Conservation (phyloP, 768 basidiomycete genomes). For the Xerocomellus amylosporus region DNA sequence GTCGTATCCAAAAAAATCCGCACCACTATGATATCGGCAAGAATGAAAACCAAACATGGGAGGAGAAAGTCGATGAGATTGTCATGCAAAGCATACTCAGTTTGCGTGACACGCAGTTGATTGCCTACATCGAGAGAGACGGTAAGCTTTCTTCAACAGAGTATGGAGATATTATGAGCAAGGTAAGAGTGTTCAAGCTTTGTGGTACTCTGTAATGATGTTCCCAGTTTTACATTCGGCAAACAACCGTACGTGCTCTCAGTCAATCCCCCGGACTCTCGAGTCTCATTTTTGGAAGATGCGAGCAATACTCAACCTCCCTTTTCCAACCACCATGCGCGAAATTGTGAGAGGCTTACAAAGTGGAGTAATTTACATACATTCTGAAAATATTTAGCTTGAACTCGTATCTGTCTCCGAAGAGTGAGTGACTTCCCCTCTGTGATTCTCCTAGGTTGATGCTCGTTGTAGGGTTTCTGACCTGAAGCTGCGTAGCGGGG, state of each 20-base stretch:
- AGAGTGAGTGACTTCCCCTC: constrained; percentile 47
- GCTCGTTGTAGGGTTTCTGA: constrained; percentile 55
- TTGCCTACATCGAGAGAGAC: constrained; percentile 44
- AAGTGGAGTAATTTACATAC: neutral
- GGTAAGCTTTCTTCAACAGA: constrained; percentile 60
- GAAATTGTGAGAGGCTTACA: constrained; percentile 55
- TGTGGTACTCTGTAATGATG: constrained; percentile 1
- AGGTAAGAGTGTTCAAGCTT: constrained; percentile 42
- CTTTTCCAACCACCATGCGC: constrained; percentile 51
- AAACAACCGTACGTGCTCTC: constrained; percentile 51
- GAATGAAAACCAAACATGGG: constrained; percentile 57
- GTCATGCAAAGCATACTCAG: constrained; percentile 62
- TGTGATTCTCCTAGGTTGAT: constrained; percentile 1
- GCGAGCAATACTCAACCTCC: constrained; percentile 58
- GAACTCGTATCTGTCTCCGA: constrained; percentile 62
- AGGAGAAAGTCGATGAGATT: constrained; percentile 68
- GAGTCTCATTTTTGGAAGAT: constrained; percentile 46
- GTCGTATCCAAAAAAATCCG: constrained; percentile 83
- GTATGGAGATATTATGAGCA: constrained; percentile 86
- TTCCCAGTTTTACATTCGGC: constrained; percentile 69
- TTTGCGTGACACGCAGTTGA: constrained; percentile 59
- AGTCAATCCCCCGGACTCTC: neutral
- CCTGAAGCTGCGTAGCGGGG: constrained; percentile 67
- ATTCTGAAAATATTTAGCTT: constrained; percentile 41
- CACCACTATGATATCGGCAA: constrained; percentile 66